A percentile compares a stretch with the other conserved stretches of the same genome.
Conservation (phyloP, 352 stramenopile genomes). For the Phytophthora chlamydospora region DNA sequence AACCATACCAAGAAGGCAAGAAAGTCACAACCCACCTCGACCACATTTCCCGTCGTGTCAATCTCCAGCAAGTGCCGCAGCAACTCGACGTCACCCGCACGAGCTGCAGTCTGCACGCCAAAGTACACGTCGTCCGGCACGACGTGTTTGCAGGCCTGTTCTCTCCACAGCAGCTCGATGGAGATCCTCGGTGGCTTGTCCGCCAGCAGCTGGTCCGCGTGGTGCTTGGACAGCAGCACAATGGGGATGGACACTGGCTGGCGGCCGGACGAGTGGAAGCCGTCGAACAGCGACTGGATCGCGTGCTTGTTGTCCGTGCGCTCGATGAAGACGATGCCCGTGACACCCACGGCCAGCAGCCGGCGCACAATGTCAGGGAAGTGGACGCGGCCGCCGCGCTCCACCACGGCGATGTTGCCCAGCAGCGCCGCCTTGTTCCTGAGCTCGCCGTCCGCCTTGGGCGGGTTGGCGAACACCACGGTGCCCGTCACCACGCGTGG, state of each 20-base stretch:
- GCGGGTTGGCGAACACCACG: constrained; percentile 69
- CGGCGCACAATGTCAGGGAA: constrained; percentile 87
- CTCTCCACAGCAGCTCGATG: constrained; percentile 75
- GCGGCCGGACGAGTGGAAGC: constrained; percentile 85
- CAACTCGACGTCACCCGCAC: constrained; percentile 75
- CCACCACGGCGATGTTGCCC: constrained; percentile 76
- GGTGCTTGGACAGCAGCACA: constrained; percentile 77
- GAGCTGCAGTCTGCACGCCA: constrained; percentile 69
- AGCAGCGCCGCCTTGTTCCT: constrained; percentile 61
- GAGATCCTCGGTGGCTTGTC: constrained; percentile 61
- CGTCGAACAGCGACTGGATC: constrained; percentile 84
- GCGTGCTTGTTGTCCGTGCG: constrained; percentile 53
- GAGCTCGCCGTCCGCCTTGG: constrained; percentile 73
- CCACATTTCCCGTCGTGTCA: constrained; percentile 62
- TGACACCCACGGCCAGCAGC: constrained; percentile 63
- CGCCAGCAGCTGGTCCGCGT: constrained; percentile 71
- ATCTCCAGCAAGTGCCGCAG: constrained; percentile 77
- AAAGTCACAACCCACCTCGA: constrained; percentile 50
- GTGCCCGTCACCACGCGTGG: constrained; percentile 51
- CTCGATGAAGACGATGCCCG: constrained; percentile 84
- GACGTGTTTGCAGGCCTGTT: constrained; percentile 71
- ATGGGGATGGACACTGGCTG: constrained; percentile 79
- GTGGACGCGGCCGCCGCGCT: constrained; percentile 79
- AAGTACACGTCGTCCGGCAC: constrained; percentile 79
- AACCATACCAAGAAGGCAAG: background rate